Percentiles rank a stretch among this genome's conserved stretches.
These are phyloP conservation scores for Trichoderma breve DNA, from an alignment of 2,329 filamentous ascomycete species.

Conservation along the genomic window DNA sequence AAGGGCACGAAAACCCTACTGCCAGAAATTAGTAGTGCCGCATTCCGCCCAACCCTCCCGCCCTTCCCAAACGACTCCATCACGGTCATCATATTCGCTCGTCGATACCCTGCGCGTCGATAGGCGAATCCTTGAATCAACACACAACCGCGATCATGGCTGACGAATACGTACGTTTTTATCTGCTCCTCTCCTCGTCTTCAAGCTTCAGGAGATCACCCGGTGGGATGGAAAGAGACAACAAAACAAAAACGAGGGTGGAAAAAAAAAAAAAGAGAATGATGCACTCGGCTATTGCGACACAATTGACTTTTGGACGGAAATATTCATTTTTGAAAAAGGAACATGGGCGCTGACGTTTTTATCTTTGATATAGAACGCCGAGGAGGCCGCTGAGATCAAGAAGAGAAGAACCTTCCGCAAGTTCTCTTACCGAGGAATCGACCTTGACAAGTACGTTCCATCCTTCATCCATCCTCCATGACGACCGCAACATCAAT, in stretches of 20 bases:
- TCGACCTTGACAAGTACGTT: slow-evolving; percentile 98
- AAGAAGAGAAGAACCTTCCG: slow-evolving; percentile 99
- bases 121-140: slow-evolving; percentile 44
- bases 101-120: slow-evolving; percentile 43
- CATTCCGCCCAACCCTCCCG: slow-evolving; percentile 29
- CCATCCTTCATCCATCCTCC: slow-evolving; percentile 5
- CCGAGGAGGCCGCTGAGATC: slow-evolving; percentile 97
- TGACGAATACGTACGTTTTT: slow-evolving; percentile 81
- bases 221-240: neutral
- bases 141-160: slow-evolving; percentile 65
- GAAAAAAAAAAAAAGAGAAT: neutral
- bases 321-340: neutral
- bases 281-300: slow-evolving; percentile 15
- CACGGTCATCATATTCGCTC: slow-evolving; percentile 42
- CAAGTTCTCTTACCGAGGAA: slow-evolving; percentile 99
- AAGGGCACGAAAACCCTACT: slow-evolving; percentile 45
- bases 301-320: neutral
- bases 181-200: slow-evolving; percentile 27
- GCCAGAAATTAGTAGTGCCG: slow-evolving; percentile 34
- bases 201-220: neutral
- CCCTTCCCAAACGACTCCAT: slow-evolving; percentile 36
- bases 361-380: slow-evolving; percentile 61
- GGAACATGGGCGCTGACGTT: neutral
- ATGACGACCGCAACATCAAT: neutral
- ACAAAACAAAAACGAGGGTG: slow-evolving; percentile 20